Evolutionary conservation across 805 yeast genomes (phyloP).

Genomic region (Kazachstania psychrophila): DNA sequence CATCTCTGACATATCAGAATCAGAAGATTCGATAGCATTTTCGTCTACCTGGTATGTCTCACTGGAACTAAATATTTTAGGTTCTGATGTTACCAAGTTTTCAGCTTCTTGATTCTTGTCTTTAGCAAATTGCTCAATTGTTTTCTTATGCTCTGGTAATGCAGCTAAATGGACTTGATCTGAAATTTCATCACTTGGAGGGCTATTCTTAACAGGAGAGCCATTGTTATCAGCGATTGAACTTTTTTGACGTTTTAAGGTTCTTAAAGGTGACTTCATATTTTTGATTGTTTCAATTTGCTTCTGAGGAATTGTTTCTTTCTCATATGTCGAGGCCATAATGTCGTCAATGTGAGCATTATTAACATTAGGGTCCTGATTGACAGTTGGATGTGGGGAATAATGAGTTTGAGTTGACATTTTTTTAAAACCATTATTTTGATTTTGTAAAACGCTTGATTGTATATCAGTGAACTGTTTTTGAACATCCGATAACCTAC

Average conservation of each 20-base stretch:
- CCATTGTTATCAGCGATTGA: conserved; percentile 28
- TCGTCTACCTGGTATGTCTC: too few relatives aligned
- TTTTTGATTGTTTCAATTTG: too few relatives aligned
- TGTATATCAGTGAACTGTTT: conserved; percentile 30
- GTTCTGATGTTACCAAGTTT: too few relatives aligned
- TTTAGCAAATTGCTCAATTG: too few relatives aligned
- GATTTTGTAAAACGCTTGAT: too few relatives aligned
- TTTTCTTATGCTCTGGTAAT: conserved; percentile 17
- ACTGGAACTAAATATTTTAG: too few relatives aligned
- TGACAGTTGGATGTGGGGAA: not conserved
- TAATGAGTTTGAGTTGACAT: not conserved
- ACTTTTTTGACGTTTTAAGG: conserved; percentile 22
- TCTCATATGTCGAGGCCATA: not conserved
- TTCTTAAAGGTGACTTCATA: conserved; percentile 2
- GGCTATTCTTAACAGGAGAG: conserved; percentile 22
- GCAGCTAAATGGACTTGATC: conserved; percentile 24
- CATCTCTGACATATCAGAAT: too few relatives aligned
- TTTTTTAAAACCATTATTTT: too few relatives aligned
- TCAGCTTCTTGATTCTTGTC: too few relatives aligned
- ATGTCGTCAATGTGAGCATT: not conserved
- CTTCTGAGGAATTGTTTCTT: too few relatives aligned
- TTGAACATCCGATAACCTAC: conserved; percentile 31
- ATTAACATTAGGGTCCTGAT: not conserved
- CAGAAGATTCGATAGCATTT: too few relatives aligned
- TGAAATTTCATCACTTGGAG: conserved; percentile 13